A percentile compares a stretch with the other conserved stretches of the same genome.
Evolutionary conservation across 2,329 filamentous ascomycete species (phyloP).

Genomic region (Akanthomyces lecanii): DNA sequence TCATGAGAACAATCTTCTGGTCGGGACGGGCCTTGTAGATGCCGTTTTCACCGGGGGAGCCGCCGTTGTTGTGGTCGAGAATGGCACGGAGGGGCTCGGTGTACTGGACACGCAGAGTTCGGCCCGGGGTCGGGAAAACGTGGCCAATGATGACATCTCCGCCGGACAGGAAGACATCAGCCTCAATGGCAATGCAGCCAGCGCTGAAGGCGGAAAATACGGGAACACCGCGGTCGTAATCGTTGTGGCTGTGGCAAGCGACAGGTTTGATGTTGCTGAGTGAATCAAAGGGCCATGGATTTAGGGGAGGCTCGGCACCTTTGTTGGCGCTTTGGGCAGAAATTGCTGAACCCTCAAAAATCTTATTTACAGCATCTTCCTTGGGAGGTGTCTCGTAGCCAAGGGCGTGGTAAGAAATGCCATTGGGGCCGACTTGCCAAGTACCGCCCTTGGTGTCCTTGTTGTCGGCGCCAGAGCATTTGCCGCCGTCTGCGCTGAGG

Average conservation of each 20-base stretch:
- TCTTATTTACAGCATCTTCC: constrained; percentile 20
- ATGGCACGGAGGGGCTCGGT: constrained; percentile 18
- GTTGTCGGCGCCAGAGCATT: constrained; percentile 21
- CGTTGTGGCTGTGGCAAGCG: constrained; percentile 64
- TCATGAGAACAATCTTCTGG: constrained; percentile 57
- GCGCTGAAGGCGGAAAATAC: constrained; percentile 58
- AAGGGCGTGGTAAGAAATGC: constrained; percentile 21
- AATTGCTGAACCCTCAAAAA: constrained; percentile 17
- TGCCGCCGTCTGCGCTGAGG: constrained; percentile 19
- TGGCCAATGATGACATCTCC: constrained; percentile 60
- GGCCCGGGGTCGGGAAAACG: constrained; percentile 23
- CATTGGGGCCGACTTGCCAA: constrained; percentile 21
- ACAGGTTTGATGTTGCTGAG: constrained; percentile 27
- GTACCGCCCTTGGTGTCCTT: constrained; percentile 22
- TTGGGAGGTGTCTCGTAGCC: constrained; percentile 17
- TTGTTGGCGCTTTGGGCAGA: constrained; percentile 21
- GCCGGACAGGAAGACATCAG: constrained; percentile 62
- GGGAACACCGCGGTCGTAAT: constrained; percentile 63
- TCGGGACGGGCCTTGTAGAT: constrained; percentile 51
- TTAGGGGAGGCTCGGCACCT: constrained; percentile 18
- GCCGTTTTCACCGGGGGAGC: constrained; percentile 33
- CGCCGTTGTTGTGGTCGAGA: constrained; percentile 20
- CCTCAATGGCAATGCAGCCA: constrained; percentile 62
- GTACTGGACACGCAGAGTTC: constrained; percentile 18
- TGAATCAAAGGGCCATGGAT: constrained; percentile 20